Conservation (phyloP, 1,284 basidiomycete species). For the Lignosus rhinocerotis region DNA sequence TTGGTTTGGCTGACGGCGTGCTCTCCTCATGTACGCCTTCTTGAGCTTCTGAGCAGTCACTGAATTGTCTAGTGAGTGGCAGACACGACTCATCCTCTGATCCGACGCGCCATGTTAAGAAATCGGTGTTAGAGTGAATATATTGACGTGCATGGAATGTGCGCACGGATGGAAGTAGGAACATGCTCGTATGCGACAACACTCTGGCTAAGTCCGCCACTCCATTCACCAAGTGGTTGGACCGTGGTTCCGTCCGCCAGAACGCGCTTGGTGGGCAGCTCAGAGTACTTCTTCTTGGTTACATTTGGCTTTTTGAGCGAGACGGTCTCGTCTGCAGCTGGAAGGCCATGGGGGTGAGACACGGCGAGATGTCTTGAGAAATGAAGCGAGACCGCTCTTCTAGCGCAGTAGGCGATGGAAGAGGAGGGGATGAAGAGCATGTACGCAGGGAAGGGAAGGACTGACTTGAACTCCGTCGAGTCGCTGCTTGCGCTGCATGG, state of each 20-base stretch:
- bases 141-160: conserved; percentile 12
- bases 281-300: conserved; percentile 54
- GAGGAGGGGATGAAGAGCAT: conserved; percentile 17
- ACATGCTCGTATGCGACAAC: conserved; percentile 7
- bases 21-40: background rate
- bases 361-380: conserved; percentile 2
- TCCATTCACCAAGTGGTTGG: conserved; percentile 27
- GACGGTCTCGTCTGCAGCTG: background rate
- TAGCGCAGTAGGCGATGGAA: conserved; percentile 16
- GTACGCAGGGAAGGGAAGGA: conserved; percentile 8
- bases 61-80: background rate
- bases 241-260: conserved; percentile 40
- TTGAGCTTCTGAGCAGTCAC: background rate
- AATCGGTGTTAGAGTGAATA: conserved; percentile 1
- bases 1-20: background rate
- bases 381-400: conserved; percentile 2
- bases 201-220: conserved; percentile 24
- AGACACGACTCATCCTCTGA: background rate
- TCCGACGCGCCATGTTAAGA: background rate
- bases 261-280: conserved; percentile 51
- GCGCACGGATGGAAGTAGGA: conserved; percentile 21
- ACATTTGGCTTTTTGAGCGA: conserved; percentile 22
- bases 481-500: conserved; percentile 3
- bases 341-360: background rate
- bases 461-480: background rate